Percentiles rank a stretch among this genome's conserved stretches.
Evolutionary conservation across 306 rosid species (phyloP).

Genomic region (Fagus crenata): DNA sequence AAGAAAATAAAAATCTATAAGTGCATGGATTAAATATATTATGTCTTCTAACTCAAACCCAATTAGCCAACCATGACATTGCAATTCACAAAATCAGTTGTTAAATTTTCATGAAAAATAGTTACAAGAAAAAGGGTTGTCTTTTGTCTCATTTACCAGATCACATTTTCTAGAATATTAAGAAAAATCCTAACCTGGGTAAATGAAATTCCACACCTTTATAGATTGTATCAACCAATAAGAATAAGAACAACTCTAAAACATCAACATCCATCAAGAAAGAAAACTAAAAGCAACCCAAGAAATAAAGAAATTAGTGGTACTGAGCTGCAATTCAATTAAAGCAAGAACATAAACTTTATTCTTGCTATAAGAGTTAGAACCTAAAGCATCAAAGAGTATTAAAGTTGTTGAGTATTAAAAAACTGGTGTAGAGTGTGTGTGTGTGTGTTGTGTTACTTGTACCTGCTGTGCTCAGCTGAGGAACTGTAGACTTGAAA

Average conservation of each 20-base stretch:
- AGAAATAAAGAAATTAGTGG: not conserved
- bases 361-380: not conserved
- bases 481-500: not conserved
- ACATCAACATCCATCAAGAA: not conserved
- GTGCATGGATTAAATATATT: not conserved
- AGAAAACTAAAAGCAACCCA: not conserved
- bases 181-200: not conserved
- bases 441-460: not conserved
- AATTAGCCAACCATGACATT: no score
- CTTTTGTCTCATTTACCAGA: not conserved
- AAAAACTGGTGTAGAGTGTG: not conserved
- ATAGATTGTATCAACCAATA: not conserved
- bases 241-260: not conserved
- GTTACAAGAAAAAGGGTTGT: not conserved
- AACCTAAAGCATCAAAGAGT: not conserved
- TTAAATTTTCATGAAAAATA: not conserved
- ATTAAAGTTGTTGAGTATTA: not conserved
- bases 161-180: not conserved
- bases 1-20: slow-evolving; percentile 8
- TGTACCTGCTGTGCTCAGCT: not conserved
- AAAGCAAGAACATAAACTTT: not conserved
- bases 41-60: not conserved
- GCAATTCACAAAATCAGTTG: not conserved
- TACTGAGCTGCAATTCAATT: not conserved
- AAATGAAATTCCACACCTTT: not conserved